Base-by-base conservation (phyloP, 2,329 filamentous ascomycete genomes). In the Fusarium sp. region DNA sequence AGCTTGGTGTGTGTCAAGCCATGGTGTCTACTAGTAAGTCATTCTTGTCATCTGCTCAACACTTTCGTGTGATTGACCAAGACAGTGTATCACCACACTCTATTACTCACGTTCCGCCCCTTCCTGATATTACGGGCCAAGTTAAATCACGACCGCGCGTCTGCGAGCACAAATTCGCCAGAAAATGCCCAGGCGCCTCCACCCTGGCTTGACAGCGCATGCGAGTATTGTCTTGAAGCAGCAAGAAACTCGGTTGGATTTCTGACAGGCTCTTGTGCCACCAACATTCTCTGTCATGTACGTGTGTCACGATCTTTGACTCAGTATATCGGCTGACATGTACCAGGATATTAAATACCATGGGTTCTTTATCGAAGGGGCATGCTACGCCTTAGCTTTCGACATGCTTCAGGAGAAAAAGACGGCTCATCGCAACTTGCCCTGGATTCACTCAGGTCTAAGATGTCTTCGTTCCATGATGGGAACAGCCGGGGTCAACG, bases 51-150 rank as follows among this genome's bases (percentile, higher is more conserved):
- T 8, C 19, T n/a, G 10, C 7, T 26, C 3, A 8, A 24, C 22
- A 9, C 9, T 38, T 7, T 1, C 19, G 4, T 7, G 10, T 17
- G 3, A 14, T 22, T 60, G 40, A 60, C 51, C n/a, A 6, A 51
- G 28, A 11, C 11, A 84, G 82, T 82, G 39, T 84, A 83, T 44
- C 79, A 83, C 31, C 80, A 81, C 47, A 81, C 80, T 3, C 63
- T 83, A 2, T 67, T 83, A 5, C 61, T 84, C 8, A 83, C 80
- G 0, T 83, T 83, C 53, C 77, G 82, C 0, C 82, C 82, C 6
- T 84, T 84, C 55, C 57, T 84, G 26, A 81, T 83, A 10, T 77
- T 84, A 22, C 76, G 81, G 19, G 81, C 81, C 6, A 81, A 82
- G 57, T 74, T 81, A 67, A 79, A 76, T 49, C 75, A 78, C 10